Evolutionary conservation across 2,329 filamentous ascomycete species (phyloP).

Genomic region (Penicillium sp.): DNA sequence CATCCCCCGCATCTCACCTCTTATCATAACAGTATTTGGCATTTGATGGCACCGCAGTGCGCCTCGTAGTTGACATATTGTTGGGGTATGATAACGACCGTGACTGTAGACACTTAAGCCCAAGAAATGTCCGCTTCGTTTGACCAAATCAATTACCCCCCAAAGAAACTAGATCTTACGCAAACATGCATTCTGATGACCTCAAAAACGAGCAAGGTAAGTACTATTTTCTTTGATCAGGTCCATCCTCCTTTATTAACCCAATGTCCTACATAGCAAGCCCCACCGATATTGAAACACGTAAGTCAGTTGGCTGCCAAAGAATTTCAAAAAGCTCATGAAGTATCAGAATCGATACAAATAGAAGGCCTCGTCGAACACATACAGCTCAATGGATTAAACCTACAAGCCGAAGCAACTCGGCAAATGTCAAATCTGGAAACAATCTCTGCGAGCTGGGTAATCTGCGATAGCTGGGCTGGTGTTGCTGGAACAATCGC

Average conservation of each 20-base stretch:
- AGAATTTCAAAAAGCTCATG: not conserved
- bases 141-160: not conserved
- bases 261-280: not conserved
- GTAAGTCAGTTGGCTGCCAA: not conserved
- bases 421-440: conserved; percentile 16
- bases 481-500: conserved; percentile 26
- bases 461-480: conserved; percentile 31
- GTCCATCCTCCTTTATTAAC: not conserved
- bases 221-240: not conserved
- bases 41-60: not conserved
- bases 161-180: not conserved
- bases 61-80: not conserved
- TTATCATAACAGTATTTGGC: not conserved
- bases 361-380: not conserved
- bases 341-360: not conserved
- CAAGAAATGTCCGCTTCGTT: not conserved
- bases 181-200: not conserved
- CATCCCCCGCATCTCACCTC: not conserved
- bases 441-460: conserved; percentile 24
- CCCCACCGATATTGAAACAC: not conserved
- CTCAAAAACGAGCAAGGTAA: not conserved
- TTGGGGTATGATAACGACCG: not conserved
- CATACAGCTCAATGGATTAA: not conserved
- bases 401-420: not conserved
- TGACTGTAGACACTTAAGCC: not conserved